Evolutionary conservation across 192 early-diverging fungal genomes (phyloP).

Genomic region (Backusella tarrabulga): DNA sequence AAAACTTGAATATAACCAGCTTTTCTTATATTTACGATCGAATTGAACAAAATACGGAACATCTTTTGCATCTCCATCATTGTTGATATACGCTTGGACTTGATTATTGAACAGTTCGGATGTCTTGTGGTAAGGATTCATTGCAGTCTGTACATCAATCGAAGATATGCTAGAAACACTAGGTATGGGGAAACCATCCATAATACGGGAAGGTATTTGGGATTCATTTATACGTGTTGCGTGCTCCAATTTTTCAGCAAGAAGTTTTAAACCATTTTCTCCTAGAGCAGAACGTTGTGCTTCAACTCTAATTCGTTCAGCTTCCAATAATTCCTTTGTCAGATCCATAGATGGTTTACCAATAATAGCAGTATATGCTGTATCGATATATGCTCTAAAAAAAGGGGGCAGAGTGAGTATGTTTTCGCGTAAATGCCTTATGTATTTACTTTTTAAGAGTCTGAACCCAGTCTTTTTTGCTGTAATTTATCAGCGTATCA

Average conservation of each 20-base stretch:
- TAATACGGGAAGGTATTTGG: slow-evolving; percentile 50
- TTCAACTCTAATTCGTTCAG: slow-evolving; percentile 47
- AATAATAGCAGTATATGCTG: slow-evolving; percentile 39
- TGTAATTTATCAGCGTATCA: slow-evolving; percentile 38
- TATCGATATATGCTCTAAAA: slow-evolving; percentile 44
- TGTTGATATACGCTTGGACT: slow-evolving; percentile 41
- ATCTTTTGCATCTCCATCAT: slow-evolving; percentile 33
- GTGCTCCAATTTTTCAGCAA: slow-evolving; percentile 44
- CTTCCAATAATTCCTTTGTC: slow-evolving; percentile 37
- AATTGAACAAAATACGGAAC: slow-evolving; percentile 53
- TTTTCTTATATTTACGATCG: slow-evolving; percentile 37
- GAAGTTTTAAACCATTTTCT: slow-evolving; percentile 37
- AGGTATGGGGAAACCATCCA: slow-evolving; percentile 54
- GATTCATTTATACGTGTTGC: slow-evolving; percentile 44
- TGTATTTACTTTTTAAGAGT: slow-evolving; percentile 43
- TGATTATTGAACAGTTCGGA: slow-evolving; percentile 1
- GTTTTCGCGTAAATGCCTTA: neutral
- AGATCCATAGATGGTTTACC: slow-evolving; percentile 50
- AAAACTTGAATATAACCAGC: neutral
- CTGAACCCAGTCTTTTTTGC: slow-evolving; percentile 45
- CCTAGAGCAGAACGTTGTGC: slow-evolving; percentile 43
- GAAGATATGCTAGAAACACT: slow-evolving; percentile 47
- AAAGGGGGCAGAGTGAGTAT: neutral
- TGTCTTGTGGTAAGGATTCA: slow-evolving; percentile 28
- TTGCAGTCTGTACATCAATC: slow-evolving; percentile 44